These are phyloP conservation scores for Coemansia sp. DNA, from an alignment of 192 early-diverging fungal species.

Conservation along the genomic window DNA sequence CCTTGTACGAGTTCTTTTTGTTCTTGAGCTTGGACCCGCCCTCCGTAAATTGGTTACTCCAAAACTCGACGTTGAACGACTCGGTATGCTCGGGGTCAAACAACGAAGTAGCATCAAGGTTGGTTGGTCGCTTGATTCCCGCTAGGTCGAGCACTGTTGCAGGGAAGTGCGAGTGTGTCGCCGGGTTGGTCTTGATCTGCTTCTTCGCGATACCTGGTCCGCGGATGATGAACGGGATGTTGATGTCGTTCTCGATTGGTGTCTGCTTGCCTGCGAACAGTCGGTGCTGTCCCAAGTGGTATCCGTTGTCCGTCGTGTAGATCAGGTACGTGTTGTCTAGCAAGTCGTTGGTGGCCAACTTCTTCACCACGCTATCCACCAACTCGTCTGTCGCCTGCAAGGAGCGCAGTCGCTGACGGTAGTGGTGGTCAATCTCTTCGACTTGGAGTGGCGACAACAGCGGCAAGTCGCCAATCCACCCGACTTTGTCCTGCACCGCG, in stretches of 20 bases:
- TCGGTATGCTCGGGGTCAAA: slow-evolving; percentile 48
- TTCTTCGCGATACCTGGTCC: slow-evolving; percentile 63
- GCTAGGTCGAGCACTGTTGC: slow-evolving; percentile 66
- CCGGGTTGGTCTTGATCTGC: slow-evolving; percentile 42
- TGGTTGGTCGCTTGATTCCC: slow-evolving; percentile 34
- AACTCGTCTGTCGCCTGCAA: slow-evolving; percentile 67
- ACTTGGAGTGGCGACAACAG: slow-evolving; percentile 40
- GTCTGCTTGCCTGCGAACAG: slow-evolving; percentile 64
- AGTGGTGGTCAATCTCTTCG: slow-evolving; percentile 52
- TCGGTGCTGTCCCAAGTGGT: slow-evolving; percentile 67
- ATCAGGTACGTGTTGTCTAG: slow-evolving; percentile 66
- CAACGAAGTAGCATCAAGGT: slow-evolving; percentile 10
- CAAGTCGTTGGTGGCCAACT: slow-evolving; percentile 53
- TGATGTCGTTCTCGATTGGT: slow-evolving; percentile 67
- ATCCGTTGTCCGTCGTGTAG: slow-evolving; percentile 71
- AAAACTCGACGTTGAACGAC: slow-evolving; percentile 59
- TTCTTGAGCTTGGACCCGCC: slow-evolving; percentile 17
- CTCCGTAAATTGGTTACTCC: slow-evolving; percentile 34
- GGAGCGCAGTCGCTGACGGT: slow-evolving; percentile 60
- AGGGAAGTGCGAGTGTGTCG: slow-evolving; percentile 63
- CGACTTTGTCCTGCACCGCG: slow-evolving; percentile 54
- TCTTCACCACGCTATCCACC: slow-evolving; percentile 58
- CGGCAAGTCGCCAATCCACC: slow-evolving; percentile 57
- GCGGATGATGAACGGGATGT: slow-evolving; percentile 63
- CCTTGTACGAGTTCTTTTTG: slow-evolving; percentile 58